phyloP scores from a whole-genome alignment of 2,329 filamentous ascomycete species.

The Fusarium sp. region DNA sequence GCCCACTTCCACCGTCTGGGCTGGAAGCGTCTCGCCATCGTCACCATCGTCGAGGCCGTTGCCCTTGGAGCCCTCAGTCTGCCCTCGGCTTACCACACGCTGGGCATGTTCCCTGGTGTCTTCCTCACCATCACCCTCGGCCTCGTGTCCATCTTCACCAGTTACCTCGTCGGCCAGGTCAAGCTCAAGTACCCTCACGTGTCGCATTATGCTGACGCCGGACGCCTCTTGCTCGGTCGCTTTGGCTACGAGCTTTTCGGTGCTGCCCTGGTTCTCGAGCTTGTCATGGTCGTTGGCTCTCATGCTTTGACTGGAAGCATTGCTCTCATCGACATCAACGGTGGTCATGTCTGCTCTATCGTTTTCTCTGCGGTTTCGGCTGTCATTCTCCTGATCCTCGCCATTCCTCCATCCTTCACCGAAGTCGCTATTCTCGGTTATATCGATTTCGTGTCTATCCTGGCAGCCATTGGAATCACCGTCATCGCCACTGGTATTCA shows the following conservation, averaged over 20 bases:
- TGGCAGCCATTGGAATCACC: constrained; percentile 62
- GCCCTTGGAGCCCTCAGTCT: constrained; percentile 52
- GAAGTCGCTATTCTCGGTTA: constrained; percentile 40
- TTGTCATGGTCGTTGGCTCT: constrained; percentile 76
- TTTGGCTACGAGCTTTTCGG: constrained; percentile 72
- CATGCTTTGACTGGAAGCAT: constrained; percentile 77
- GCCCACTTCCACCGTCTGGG: constrained; percentile 37
- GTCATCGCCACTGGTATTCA: constrained; percentile 72
- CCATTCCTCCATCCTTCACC: constrained; percentile 60
- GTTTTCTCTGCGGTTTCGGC: constrained; percentile 58
- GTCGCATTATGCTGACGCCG: constrained; percentile 50
- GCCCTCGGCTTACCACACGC: constrained; percentile 61
- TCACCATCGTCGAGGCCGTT: constrained; percentile 37
- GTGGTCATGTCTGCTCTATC: constrained; percentile 55
- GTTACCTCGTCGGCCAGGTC: constrained; percentile 59
- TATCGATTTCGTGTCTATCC: constrained; percentile 70
- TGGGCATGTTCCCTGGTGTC: constrained; percentile 63
- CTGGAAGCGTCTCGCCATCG: constrained; percentile 37
- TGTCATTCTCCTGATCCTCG: constrained; percentile 58
- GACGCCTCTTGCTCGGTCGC: constrained; percentile 68
- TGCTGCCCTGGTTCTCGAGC: constrained; percentile 69
- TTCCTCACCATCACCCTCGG: constrained; percentile 57
- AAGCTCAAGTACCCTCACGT: constrained; percentile 66
- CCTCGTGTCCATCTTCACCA: constrained; percentile 60
- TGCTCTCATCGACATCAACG: constrained; percentile 72